Evolutionary conservation across 2,329 filamentous ascomycete species (phyloP).

Genomic region (Aspergillus thermomutatus): DNA sequence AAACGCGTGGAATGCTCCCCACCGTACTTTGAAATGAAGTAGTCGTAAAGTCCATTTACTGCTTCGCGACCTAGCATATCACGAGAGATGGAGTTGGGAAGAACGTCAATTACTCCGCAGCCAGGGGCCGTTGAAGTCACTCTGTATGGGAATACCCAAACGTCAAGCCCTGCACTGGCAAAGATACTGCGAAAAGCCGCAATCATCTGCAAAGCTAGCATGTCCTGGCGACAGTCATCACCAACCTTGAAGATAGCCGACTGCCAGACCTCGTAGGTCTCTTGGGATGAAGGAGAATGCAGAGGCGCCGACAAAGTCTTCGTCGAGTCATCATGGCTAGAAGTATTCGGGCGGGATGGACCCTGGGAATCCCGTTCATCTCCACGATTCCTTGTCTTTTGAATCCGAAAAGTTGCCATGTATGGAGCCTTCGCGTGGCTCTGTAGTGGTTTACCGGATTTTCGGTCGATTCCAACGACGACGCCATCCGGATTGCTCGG

Average conservation of each 20-base stretch:
- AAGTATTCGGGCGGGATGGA: slow-evolving; percentile 23
- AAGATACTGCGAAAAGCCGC: slow-evolving; percentile 96
- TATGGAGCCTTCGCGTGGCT: slow-evolving; percentile 98
- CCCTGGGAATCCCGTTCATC: slow-evolving; percentile 24
- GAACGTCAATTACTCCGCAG: slow-evolving; percentile 95
- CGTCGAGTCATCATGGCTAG: slow-evolving; percentile 25
- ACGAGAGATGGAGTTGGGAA: slow-evolving; percentile 95
- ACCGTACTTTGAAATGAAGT: slow-evolving; percentile 96
- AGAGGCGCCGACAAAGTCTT: slow-evolving; percentile 3
- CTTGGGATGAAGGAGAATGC: slow-evolving; percentile 32
- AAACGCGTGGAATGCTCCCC: slow-evolving; percentile 93
- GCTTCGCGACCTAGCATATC: slow-evolving; percentile 98
- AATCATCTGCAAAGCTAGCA: slow-evolving; percentile 96
- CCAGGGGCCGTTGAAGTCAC: slow-evolving; percentile 96
- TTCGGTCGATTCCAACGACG: slow-evolving; percentile 95
- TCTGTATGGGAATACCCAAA: slow-evolving; percentile 94
- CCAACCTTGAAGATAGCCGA: slow-evolving; percentile 99
- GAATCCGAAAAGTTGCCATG: slow-evolving; percentile 98
- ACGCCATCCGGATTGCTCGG: slow-evolving; percentile 96
- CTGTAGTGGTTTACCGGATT: slow-evolving; percentile 94
- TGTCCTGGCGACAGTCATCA: slow-evolving; percentile 96
- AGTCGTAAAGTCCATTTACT: slow-evolving; percentile 97
- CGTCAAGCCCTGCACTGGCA: slow-evolving; percentile 88
- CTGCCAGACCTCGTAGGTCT: slow-evolving; percentile 93
- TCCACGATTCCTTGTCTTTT: slow-evolving; percentile 60